These are phyloP conservation scores for Phytophthora ohioensis DNA, from an alignment of 352 stramenopile species.

Conservation along the genomic window DNA sequence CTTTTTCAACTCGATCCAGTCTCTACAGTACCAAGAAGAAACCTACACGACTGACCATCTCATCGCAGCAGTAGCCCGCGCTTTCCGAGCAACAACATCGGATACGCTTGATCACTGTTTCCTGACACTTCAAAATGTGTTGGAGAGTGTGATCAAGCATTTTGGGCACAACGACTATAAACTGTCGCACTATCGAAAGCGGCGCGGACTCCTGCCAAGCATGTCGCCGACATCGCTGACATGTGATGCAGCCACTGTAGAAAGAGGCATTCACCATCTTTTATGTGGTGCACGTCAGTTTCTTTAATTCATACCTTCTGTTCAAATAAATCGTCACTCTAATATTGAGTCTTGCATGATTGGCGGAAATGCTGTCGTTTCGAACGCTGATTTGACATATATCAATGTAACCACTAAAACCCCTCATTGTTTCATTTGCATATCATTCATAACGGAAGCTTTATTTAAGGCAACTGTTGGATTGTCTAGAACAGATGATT, in stretches of 20 bases:
- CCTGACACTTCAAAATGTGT: slow-evolving; percentile 9
- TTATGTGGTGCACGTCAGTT: slow-evolving; percentile 8
- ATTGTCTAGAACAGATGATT: no score
- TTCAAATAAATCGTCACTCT: neutral
- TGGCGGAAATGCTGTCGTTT: neutral
- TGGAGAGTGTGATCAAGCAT: slow-evolving; percentile 12
- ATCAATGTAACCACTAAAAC: neutral
- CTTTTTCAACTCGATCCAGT: no score
- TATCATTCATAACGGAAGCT: no score
- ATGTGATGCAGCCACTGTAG: neutral
- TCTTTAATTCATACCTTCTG: slow-evolving; percentile 4
- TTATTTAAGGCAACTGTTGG: no score
- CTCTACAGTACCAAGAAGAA: neutral
- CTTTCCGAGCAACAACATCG: neutral
- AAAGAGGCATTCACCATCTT: slow-evolving; percentile 14
- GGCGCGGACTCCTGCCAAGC: neutral
- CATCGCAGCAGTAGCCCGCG: neutral
- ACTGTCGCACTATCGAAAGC: slow-evolving; percentile 13
- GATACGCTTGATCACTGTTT: slow-evolving; percentile 7
- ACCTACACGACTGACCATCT: slow-evolving; percentile 14
- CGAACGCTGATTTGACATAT: slow-evolving; percentile 4
- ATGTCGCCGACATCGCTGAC: neutral
- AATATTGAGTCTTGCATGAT: neutral
- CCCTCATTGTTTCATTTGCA: neutral
- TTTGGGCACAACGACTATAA: slow-evolving; percentile 17